Conservation (phyloP, 768 basidiomycete genomes). For the Boletus rufocinnamomeus region DNA sequence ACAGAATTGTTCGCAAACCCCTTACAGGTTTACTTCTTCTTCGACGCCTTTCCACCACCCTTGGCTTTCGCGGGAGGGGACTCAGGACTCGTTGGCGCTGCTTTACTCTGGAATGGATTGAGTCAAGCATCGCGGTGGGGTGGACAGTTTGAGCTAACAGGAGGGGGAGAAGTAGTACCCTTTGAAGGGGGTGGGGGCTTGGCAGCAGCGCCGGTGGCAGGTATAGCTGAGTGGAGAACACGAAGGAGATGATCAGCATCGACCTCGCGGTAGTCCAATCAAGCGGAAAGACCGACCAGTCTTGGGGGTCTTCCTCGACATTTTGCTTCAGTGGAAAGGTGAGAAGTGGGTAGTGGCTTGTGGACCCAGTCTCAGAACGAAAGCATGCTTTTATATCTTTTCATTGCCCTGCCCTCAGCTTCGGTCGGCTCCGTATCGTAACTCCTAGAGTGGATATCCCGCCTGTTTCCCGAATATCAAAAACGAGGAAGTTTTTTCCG, state of each 20-base stretch:
- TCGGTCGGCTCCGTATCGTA: conserved; percentile 22
- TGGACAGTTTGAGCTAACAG: conserved; percentile 10
- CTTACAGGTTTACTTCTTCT: conserved; percentile 32
- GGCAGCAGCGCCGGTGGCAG: conserved; percentile 6
- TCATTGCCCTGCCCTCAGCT: conserved; percentile 32
- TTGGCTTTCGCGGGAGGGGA: conserved; percentile 32
- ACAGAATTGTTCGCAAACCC: not conserved
- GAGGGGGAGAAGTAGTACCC: conserved; percentile 17
- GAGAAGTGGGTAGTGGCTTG: conserved; percentile 2
- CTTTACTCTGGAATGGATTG: conserved; percentile 23
- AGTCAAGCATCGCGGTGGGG: not conserved
- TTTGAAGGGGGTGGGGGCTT: conserved; percentile 28
- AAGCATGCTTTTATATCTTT: conserved; percentile 25
- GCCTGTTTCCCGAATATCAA: conserved; percentile 8
- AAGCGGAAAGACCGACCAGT: conserved; percentile 24
- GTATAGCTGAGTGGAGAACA: conserved; percentile 10
- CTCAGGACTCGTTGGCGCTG: conserved; percentile 21
- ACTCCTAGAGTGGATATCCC: conserved; percentile 7
- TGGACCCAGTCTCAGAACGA: not conserved
- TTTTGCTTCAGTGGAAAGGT: conserved; percentile 13
- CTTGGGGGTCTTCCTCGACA: conserved; percentile 31
- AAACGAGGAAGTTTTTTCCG: not conserved
- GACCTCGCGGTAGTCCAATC: conserved; percentile 3
- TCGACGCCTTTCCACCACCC: conserved; percentile 25
- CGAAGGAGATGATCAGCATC: conserved; percentile 19